Base-by-base conservation (phyloP, 495 filamentous ascomycete genomes). In the Rostrohypoxylon terebratum region DNA sequence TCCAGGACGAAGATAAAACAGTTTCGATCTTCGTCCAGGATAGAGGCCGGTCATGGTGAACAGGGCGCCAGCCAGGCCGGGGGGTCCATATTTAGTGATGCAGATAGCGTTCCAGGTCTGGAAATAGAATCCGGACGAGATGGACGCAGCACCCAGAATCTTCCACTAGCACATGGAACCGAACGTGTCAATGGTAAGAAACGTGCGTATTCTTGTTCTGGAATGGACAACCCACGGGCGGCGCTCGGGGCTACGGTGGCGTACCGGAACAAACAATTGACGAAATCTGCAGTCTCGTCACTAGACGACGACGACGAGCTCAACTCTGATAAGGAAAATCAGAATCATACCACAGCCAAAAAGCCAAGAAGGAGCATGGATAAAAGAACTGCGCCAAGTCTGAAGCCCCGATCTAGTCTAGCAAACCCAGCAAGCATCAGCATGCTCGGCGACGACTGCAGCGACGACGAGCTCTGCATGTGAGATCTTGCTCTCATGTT, bases 391-490 rank as follows among this genome's bases (percentile, higher is more conserved):
- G 9, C 71, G 38, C 58, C 69, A 10, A 50, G 65, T 16, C 21
- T 54, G 5, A 73, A 66, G 28, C 47, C 66, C 57, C 50, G 55
- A 33, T 64, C 59, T 7, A 71, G 68, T 64, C 57, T 74, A 4
- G 51, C 51, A 31, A 71, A 68, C 25, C 59, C 34, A 51, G 59
- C 40, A 23, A 68, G 63, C 54, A 50, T 20, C 23, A 55, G 47
- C 33, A 50, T 64, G 51, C 48, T 63, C 4, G 40, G 63, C 16
- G 63, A 61, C 34, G 63, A 58, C 18, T 75, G 72, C 25, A 81
- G 80, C 61, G 81, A 81, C 33, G 81, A 83, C 42, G 81, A 82
- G 73, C 77, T 82, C 42, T 77, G 80, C 42, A 75, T 79, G 54
- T 82, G 51, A 74, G 47, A 13, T 7, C 16, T 51, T 33, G 54